Conservation (phyloP, 495 filamentous ascomycete genomes). For the Penicillium mononematosum region DNA sequence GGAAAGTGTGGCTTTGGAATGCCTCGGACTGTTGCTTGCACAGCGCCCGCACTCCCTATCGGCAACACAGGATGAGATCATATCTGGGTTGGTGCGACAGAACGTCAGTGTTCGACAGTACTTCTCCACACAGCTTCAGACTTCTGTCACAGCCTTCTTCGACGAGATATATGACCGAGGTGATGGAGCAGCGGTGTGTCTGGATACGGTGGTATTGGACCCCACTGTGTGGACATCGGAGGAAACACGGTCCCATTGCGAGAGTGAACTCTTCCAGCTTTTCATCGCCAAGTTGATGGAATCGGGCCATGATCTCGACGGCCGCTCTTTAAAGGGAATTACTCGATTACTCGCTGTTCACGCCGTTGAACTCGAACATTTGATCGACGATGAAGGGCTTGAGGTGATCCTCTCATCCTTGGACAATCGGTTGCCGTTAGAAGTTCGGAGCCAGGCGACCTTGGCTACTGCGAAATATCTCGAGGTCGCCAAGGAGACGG, state of each 20-base stretch:
- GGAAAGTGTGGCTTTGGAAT: constrained; percentile 52
- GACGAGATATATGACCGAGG: constrained; percentile 59
- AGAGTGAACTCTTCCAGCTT: constrained; percentile 64
- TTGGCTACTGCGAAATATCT: constrained; percentile 77
- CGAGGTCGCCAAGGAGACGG: constrained; percentile 66
- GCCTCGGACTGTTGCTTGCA: constrained; percentile 53
- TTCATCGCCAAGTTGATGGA: constrained; percentile 64
- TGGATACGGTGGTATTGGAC: constrained; percentile 58
- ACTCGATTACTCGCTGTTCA: constrained; percentile 61
- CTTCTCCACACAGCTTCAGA: constrained; percentile 50
- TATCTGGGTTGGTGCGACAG: constrained; percentile 58
- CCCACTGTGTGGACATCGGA: constrained; percentile 56
- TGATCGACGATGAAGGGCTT: constrained; percentile 75
- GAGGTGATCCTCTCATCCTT: constrained; percentile 76
- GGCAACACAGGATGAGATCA: constrained; percentile 54
- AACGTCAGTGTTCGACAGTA: constrained; percentile 54
- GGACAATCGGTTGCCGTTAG: constrained; percentile 68
- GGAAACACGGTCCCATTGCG: constrained; percentile 45
- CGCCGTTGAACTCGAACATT: constrained; percentile 54
- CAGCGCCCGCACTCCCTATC: constrained; percentile 40
- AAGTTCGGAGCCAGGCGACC: constrained; percentile 70
- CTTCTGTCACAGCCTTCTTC: constrained; percentile 54
- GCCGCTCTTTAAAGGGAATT: constrained; percentile 60
- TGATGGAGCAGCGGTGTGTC: constrained; percentile 57
- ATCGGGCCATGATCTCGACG: constrained; percentile 58